Percentiles rank a stretch among this genome's conserved stretches.
Conservation (phyloP, 1,284 basidiomycete species). For the Apiotrichum sp. region DNA sequence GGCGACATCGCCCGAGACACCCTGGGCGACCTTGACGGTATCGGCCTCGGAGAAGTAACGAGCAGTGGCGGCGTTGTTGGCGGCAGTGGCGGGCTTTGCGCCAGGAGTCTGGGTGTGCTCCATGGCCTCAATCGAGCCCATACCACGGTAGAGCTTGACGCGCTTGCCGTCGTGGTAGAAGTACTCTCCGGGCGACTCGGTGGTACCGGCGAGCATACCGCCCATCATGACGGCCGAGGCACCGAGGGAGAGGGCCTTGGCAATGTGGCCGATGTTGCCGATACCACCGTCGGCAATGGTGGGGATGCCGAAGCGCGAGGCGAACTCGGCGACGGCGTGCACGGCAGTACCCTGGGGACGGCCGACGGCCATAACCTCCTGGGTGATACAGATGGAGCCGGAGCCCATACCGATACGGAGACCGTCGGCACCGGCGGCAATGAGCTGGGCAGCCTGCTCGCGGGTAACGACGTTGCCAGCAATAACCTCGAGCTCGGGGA, state of each 20-base stretch:
- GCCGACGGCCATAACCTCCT: conserved; percentile 99
- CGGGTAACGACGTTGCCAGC: conserved; percentile 97
- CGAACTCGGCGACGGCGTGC: conserved; percentile 89
- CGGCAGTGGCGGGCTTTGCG: conserved; percentile 52
- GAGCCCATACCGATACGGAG: conserved; percentile 96
- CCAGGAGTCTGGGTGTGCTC: conserved; percentile 63
- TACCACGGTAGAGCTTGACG: conserved; percentile 97
- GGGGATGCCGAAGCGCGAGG: conserved; percentile 81
- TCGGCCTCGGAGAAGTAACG: conserved; percentile 96
- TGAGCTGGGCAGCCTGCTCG: conserved; percentile 91
- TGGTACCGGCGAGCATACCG: conserved; percentile 87
- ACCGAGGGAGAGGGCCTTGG: conserved; percentile 90
- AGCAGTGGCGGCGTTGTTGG: conserved; percentile 91
- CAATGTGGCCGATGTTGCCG: conserved; percentile 92
- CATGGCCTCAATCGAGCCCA: conserved; percentile 97
- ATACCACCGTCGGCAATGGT: conserved; percentile 98
- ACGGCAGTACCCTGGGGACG: conserved; percentile 97
- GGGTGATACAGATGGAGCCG: conserved; percentile 98
- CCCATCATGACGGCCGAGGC: conserved; percentile 99
- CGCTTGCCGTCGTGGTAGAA: conserved; percentile 98
- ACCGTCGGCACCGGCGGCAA: conserved; percentile 89
- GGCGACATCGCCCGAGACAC: conserved; percentile 92
- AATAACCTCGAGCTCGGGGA: conserved; percentile 81
- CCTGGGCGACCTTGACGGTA: conserved; percentile 93
- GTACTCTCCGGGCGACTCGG: conserved; percentile 97